Evolutionary conservation across 305 asterid species (phyloP).

Genomic region (Solanum hybrid): DNA sequence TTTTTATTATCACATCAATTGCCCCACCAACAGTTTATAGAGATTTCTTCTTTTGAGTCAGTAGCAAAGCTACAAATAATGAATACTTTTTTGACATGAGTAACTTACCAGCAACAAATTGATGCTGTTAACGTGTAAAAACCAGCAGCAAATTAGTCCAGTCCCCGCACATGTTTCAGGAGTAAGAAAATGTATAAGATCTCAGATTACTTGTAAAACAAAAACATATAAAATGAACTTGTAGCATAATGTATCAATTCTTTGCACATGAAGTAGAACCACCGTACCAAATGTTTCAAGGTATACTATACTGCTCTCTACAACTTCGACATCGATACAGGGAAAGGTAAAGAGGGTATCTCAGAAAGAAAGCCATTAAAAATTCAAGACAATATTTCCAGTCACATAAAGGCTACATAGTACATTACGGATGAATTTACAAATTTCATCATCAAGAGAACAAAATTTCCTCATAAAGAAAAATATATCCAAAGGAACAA

Average conservation of each 20-base stretch:
- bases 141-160: conserved; percentile 26
- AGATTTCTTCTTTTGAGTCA: not conserved
- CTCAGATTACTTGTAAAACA: not conserved
- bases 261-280: not conserved
- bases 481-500: not conserved
- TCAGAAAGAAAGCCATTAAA: not conserved
- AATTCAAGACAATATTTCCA: not conserved
- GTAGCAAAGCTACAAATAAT: not conserved
- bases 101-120: conserved; percentile 94
- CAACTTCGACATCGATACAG: not conserved
- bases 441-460: not conserved
- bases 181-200: conserved; percentile 9
- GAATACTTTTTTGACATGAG: conserved; percentile 6
- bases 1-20: not conserved
- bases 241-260: not conserved
- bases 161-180: conserved; percentile 18
- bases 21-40: not conserved
- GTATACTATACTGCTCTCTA: not conserved
- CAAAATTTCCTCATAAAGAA: not conserved
- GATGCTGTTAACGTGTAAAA: conserved; percentile 58
- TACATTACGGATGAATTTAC: not conserved
- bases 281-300: not conserved
- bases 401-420: not conserved
- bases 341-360: not conserved
- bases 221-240: not conserved